A percentile compares a stretch with the other conserved stretches of the same genome.
These are phyloP conservation scores for Perkinsus olseni DNA, from an alignment of 169 alveolate species.

Conservation along the genomic window DNA sequence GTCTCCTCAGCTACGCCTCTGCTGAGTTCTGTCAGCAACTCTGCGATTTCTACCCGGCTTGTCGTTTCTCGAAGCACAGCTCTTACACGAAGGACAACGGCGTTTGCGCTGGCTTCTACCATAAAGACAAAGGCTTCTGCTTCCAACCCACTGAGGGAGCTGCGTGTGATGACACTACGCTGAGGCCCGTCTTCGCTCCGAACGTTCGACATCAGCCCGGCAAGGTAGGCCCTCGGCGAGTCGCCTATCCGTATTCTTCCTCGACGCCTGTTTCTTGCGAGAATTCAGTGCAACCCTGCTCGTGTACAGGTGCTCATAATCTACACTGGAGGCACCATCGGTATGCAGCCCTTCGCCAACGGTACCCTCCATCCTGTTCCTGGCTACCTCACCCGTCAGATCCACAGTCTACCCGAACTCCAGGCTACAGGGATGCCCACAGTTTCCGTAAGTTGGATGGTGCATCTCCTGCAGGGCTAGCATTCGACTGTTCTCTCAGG, in stretches of 20 bases:
- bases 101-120: background rate
- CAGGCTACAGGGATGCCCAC: slow-evolving; percentile 11
- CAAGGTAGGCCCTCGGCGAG: background rate
- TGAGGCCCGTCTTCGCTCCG: background rate
- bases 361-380: slow-evolving; percentile 22
- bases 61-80: background rate
- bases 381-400: background rate
- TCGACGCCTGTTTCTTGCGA: too few relatives aligned
- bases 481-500: slow-evolving; percentile 24
- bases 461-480: background rate
- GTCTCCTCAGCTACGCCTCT: too few relatives aligned
- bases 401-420: slow-evolving; percentile 24
- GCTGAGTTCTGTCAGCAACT: background rate
- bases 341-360: slow-evolving; percentile 35
- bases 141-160: background rate
- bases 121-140: background rate
- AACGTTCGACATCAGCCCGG: background rate
- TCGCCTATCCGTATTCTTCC: background rate
- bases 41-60: background rate
- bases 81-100: background rate
- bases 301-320: slow-evolving; percentile 22
- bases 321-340: slow-evolving; percentile 55
- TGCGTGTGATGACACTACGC: background rate
- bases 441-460: background rate
- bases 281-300: background rate